phyloP scores from a whole-genome alignment of 805 yeast genomes.

The Hagleromyces aurorensis region DNA sequence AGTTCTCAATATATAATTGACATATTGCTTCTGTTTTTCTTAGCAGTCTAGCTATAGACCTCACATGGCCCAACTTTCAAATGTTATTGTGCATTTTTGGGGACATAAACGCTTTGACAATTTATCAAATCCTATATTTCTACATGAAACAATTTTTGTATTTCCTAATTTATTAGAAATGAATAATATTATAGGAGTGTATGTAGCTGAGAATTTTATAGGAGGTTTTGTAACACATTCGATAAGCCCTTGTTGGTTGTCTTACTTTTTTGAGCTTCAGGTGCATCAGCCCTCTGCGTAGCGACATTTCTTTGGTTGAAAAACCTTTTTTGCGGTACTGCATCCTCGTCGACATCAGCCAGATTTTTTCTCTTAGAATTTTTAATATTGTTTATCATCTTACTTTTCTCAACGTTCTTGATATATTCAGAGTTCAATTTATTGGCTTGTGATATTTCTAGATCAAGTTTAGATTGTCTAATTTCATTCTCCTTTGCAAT shows the following conservation, averaged over 20 bases:
- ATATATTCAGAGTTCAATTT: conserved; percentile 79
- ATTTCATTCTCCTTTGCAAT: conserved; percentile 84
- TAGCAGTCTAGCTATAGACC: no score
- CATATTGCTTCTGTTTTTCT: no score
- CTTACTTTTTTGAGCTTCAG: conserved; percentile 36
- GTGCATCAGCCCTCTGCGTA: conserved; percentile 60
- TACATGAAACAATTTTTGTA: no score
- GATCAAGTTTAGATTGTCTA: conserved; percentile 77
- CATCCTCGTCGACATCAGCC: conserved; percentile 18
- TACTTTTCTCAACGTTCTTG: conserved; percentile 76
- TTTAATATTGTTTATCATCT: conserved; percentile 62
- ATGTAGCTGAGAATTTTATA: conserved; percentile 28
- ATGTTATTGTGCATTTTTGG: no score
- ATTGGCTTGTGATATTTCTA: conserved; percentile 84
- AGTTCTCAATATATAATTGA: no score
- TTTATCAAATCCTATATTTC: no score
- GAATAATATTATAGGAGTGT: conserved; percentile 1
- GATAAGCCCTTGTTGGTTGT: conserved; percentile 34
- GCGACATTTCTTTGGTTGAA: conserved; percentile 67
- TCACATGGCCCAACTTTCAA: no score
- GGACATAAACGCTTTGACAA: no score
- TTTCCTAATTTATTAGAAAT: no score
- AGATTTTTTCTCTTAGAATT: conserved; percentile 29
- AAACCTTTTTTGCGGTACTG: conserved; percentile 40
- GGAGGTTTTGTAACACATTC: conserved; percentile 45